Evolutionary conservation across 352 stramenopile genomes (phyloP), one percentile per base, ranked within the genome.

Genomic region (Phytophthora constricta): DNA sequence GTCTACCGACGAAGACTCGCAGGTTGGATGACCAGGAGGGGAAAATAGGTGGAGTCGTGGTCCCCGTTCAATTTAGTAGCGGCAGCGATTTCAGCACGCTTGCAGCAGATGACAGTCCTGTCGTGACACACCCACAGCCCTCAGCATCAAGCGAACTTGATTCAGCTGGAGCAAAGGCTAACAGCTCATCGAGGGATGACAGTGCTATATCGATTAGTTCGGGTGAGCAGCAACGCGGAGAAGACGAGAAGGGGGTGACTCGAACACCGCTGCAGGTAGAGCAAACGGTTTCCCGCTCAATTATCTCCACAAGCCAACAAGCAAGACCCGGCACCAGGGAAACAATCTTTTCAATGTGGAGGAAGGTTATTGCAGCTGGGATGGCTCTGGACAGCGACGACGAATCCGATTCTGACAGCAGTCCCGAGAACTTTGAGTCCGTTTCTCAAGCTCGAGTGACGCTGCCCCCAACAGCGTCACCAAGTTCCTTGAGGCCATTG

Each of bases 1-100:
- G 54, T 22, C 49, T 31, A 16, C 66, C 55, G 11, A 51, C n/a
- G 45, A 69, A 73, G 27, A 60, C 41, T 2, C 48, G 54, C 1
- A 54, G 60, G 16, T 13, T 65, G 5, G 41, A 31, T 43, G 23
- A 8, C 2, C 45, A 60, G 7, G 34, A 2, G 4, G 41, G 33
- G 8, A 31, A 53, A 20, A 56, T 7, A 41, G 17, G 1, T 26
- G 33, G 17, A 28, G 16, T 1, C 41, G 31, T 51, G 27, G 43
- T 1, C n/a, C 43, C 43, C 11, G n/a, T 55, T 42, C 10, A 5
- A 14, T 26, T 62, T 17, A 28, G 19, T 19, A 28, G 7, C 9
- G 2, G 2, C 23, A 33, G 5, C 17, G 16, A 14, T 13, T n/a
- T n/a, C n/a, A n/a, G n/a, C n/a, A 23, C 9, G 17, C n/a, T 17